Percentiles rank a stretch among this genome's conserved stretches.
These are phyloP conservation scores for Eucalyptus victrix DNA, from an alignment of 345 rosid species.

Conservation along the genomic window DNA sequence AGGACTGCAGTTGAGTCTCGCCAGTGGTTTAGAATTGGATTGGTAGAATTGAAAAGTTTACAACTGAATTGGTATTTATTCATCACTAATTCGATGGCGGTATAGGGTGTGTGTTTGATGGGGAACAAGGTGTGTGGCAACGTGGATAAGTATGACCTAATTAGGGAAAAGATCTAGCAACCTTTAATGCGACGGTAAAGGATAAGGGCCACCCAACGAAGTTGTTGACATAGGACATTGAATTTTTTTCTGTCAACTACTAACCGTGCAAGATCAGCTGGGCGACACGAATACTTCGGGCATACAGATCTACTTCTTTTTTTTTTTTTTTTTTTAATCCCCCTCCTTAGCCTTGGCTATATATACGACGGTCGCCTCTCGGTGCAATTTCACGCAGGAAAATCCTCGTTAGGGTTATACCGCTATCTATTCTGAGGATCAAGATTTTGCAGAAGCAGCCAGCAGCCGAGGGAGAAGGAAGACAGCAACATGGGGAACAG, in stretches of 20 bases:
- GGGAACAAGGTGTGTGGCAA: not conserved
- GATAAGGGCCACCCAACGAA: not conserved
- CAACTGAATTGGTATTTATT: not conserved
- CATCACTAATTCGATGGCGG: not conserved
- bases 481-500: not conserved
- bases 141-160: fast-evolving
- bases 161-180: not conserved
- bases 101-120: not conserved
- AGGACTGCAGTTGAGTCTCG: fast-evolving
- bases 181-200: not conserved
- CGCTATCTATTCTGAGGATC: not conserved
- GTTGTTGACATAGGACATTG: not conserved
- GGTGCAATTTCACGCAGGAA: not conserved
- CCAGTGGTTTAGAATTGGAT: not conserved
- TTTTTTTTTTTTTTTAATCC: fast-evolving
- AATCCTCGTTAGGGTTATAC: not conserved
- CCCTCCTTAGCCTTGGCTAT: not conserved
- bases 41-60: not conserved
- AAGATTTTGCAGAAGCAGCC: not conserved
- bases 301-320: not conserved
- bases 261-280: not conserved
- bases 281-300: not conserved
- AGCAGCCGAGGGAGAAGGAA: not conserved
- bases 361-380: not conserved
- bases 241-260: not conserved